Conservation (phyloP, 371 early-diverging fungal genomes). For the Actinomortierella ambigua region DNA sequence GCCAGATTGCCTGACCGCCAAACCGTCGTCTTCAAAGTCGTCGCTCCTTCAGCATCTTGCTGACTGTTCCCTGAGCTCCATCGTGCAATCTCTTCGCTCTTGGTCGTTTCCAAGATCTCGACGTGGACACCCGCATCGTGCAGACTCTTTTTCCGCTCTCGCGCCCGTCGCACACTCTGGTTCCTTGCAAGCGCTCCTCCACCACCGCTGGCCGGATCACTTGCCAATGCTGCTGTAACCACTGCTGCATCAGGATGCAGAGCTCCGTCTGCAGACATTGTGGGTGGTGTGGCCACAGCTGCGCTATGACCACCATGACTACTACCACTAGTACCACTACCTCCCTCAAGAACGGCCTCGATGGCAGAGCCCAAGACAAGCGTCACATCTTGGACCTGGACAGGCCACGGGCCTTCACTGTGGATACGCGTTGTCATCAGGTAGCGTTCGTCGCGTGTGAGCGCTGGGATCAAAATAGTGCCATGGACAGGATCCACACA, state of each 20-base stretch:
- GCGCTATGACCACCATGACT: constrained; percentile 16
- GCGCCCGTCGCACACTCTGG: too few relatives aligned
- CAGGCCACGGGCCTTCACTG: constrained; percentile 43
- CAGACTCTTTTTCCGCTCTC: constrained; percentile 12
- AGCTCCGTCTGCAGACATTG: too few relatives aligned
- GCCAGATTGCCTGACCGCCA: constrained; percentile 34
- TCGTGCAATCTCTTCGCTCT: neutral
- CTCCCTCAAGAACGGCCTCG: neutral
- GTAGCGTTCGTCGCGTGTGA: constrained; percentile 25
- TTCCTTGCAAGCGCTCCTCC: too few relatives aligned
- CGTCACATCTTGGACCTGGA: constrained; percentile 38
- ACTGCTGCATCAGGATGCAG: constrained; percentile 3
- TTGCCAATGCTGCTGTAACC: constrained; percentile 12
- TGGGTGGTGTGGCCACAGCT: neutral
- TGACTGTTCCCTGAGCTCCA: too few relatives aligned
- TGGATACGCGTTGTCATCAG: constrained; percentile 37
- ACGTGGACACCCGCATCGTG: constrained; percentile 24
- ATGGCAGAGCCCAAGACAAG: constrained; percentile 11
- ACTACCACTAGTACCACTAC: neutral
- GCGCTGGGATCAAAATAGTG: constrained; percentile 30
- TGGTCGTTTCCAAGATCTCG: neutral
- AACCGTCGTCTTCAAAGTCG: neutral
- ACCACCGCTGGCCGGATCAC: too few relatives aligned
- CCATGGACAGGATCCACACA: constrained; percentile 23
- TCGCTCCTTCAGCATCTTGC: too few relatives aligned